These are phyloP conservation scores for Aspergillus oerlinghausenensis DNA, from an alignment of 2,329 filamentous ascomycete species.

Conservation along the genomic window DNA sequence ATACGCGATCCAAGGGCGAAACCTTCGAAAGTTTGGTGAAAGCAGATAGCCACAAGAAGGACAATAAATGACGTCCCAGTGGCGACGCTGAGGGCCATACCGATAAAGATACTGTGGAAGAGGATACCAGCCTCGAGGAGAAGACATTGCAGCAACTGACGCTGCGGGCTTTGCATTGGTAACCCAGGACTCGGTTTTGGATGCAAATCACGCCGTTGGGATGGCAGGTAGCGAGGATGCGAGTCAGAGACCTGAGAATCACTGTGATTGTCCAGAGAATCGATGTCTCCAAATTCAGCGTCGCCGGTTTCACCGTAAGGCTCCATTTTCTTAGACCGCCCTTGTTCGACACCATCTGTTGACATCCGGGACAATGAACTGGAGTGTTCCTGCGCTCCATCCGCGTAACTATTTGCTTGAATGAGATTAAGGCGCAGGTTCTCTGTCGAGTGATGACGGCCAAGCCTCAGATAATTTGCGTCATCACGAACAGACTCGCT, in stretches of 20 bases:
- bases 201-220: slow-evolving; percentile 10
- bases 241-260: slow-evolving; percentile 9
- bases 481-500: slow-evolving; percentile 14
- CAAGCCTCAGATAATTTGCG: slow-evolving; percentile 19
- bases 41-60: slow-evolving; percentile 73
- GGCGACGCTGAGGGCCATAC: slow-evolving; percentile 78
- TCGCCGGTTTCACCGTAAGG: slow-evolving; percentile 51
- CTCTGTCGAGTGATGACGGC: slow-evolving; percentile 15
- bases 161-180: slow-evolving; percentile 54
- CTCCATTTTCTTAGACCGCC: slow-evolving; percentile 18
- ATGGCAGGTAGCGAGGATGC: slow-evolving; percentile 11
- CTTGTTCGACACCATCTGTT: slow-evolving; percentile 15
- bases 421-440: slow-evolving; percentile 19
- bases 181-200: slow-evolving; percentile 25
- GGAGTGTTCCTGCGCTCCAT: slow-evolving; percentile 7
- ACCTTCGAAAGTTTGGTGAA: slow-evolving; percentile 86
- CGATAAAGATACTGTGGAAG: slow-evolving; percentile 82
- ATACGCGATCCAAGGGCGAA: slow-evolving; percentile 82
- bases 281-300: slow-evolving; percentile 55
- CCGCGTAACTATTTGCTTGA: slow-evolving; percentile 1
- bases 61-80: slow-evolving; percentile 75
- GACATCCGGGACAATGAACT: slow-evolving; percentile 11
- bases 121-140: slow-evolving; percentile 78
- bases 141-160: slow-evolving; percentile 70
- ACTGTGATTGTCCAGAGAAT: slow-evolving; percentile 21